Percentiles rank a stretch among this genome's conserved stretches.
Evolutionary conservation across 805 yeast genomes (phyloP).

Genomic region (Wickerhamiella australiensis): DNA sequence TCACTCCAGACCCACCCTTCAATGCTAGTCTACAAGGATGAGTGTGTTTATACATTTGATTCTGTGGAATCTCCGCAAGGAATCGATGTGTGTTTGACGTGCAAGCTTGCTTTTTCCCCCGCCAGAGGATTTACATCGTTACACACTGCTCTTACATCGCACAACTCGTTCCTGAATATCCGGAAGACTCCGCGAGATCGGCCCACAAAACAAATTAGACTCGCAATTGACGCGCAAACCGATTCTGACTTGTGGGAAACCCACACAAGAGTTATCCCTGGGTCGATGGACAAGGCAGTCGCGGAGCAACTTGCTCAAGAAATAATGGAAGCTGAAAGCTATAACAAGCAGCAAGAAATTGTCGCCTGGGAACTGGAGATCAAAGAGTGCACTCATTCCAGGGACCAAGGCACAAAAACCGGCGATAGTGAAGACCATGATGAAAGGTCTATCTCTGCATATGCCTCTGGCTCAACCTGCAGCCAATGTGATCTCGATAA

Average conservation of each 20-base stretch:
- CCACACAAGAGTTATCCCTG: slow-evolving; percentile 33
- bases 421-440: too few species aligned
- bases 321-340: slow-evolving; percentile 47
- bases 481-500: slow-evolving; percentile 39
- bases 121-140: slow-evolving; percentile 48
- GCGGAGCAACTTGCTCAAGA: slow-evolving; percentile 16
- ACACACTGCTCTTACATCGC: slow-evolving; percentile 44
- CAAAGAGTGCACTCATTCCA: slow-evolving; percentile 63
- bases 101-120: slow-evolving; percentile 43
- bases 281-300: slow-evolving; percentile 27
- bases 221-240: slow-evolving; percentile 50
- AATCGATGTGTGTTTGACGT: slow-evolving; percentile 60
- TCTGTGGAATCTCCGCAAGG: slow-evolving; percentile 46
- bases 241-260: slow-evolving; percentile 54
- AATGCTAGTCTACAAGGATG: slow-evolving; percentile 61
- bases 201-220: slow-evolving; percentile 40
- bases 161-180: slow-evolving; percentile 49
- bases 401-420: too few species aligned
- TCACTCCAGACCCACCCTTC: neutral
- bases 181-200: slow-evolving; percentile 34
- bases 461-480: too few species aligned
- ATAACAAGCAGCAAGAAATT: slow-evolving; percentile 51
- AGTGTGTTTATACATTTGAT: slow-evolving; percentile 77
- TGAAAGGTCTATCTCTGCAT: too few species aligned
- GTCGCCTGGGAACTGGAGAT: slow-evolving; percentile 89